phyloP scores from a whole-genome alignment of 2,329 filamentous ascomycete species.

The Apiospora kogelbergensis region DNA sequence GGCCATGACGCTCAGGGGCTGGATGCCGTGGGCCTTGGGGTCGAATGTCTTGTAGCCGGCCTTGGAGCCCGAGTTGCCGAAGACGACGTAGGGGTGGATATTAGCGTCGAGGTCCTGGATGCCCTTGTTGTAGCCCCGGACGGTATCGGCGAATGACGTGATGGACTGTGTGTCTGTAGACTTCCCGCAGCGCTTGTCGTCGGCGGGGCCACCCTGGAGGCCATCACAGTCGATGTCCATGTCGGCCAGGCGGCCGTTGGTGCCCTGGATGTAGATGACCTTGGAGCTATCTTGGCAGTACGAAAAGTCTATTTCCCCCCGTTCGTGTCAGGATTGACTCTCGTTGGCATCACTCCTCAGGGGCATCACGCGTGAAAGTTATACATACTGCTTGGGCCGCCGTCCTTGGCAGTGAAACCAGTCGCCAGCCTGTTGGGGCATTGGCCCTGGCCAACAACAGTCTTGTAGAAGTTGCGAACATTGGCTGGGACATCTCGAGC shows the following conservation, averaged over 20 bases:
- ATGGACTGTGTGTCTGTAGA: constrained; percentile 32
- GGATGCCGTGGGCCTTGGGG: constrained; percentile 37
- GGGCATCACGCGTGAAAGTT: not conserved
- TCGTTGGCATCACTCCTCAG: too few species aligned
- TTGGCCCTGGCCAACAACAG: not conserved
- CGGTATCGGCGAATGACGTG: constrained; percentile 40
- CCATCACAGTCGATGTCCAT: constrained; percentile 4
- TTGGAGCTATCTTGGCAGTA: not conserved
- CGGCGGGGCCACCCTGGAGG: not conserved
- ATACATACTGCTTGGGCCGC: not conserved
- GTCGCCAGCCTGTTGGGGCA: not conserved
- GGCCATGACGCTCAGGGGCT: constrained; percentile 50
- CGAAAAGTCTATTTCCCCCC: not conserved
- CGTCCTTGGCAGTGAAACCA: not conserved
- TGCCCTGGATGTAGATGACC: not conserved
- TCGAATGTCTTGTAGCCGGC: constrained; percentile 34
- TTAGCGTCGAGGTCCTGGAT: constrained; percentile 43
- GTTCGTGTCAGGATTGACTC: not conserved
- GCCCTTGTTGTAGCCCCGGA: constrained; percentile 32
- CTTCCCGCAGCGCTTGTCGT: not conserved
- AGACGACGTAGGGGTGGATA: constrained; percentile 49
- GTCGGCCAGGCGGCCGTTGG: not conserved
- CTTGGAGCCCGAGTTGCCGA: constrained; percentile 42
- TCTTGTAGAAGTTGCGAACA: constrained; percentile 2
- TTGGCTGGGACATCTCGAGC: not conserved